Conservation (phyloP, 441 rosid genomes). For the Adansonia grandidieri region DNA sequence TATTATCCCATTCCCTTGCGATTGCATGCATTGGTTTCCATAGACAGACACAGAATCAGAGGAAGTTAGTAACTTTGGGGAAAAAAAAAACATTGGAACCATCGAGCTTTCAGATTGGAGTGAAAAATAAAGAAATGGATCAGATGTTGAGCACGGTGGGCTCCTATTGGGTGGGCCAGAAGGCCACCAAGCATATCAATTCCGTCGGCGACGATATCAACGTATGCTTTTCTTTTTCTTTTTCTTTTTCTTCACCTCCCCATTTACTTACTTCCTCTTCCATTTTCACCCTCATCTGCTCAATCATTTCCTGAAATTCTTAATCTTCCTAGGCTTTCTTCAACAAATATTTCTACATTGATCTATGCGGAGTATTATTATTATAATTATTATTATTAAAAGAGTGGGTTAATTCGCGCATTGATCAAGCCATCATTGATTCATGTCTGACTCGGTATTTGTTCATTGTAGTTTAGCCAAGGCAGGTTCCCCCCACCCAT, state of each 20-base stretch:
- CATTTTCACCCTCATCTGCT: not conserved
- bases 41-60: not conserved
- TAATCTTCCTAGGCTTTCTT: not conserved
- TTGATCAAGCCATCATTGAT: not conserved
- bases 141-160: constrained; percentile 64
- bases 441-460: not conserved
- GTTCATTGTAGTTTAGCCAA: not conserved
- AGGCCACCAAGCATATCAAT: constrained; percentile 55
- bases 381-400: not conserved
- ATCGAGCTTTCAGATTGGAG: not conserved
- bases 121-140: constrained; percentile 44
- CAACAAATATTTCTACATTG: not conserved
- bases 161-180: constrained; percentile 56
- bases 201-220: constrained; percentile 65
- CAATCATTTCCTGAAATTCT: not conserved
- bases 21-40: not conserved
- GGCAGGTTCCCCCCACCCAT: no score
- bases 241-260: not conserved
- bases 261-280: not conserved
- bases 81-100: not conserved
- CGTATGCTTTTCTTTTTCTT: constrained; percentile 30
- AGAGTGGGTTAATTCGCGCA: not conserved
- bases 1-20: no score
- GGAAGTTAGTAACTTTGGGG: not conserved
- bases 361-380: not conserved